Evolutionary conservation across 129 eudicot genomes (phyloP).

Genomic region (Erigeron canadensis): DNA sequence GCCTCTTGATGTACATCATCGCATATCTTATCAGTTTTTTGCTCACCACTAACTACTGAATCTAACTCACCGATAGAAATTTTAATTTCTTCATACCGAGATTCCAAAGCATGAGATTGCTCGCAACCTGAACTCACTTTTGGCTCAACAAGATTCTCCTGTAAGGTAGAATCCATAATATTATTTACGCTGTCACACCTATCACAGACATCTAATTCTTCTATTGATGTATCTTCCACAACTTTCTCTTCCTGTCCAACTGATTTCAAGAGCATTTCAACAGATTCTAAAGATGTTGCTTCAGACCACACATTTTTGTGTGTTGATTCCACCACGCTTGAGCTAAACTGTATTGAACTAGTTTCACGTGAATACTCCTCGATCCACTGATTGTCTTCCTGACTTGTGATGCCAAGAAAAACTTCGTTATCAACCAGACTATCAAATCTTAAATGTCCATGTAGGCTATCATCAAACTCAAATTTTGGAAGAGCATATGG

Average conservation of each 20-base stretch:
- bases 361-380: slow-evolving; percentile 81
- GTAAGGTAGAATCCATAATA: slow-evolving; percentile 38
- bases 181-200: slow-evolving; percentile 35
- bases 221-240: slow-evolving; percentile 42
- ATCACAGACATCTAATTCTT: slow-evolving; percentile 41
- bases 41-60: slow-evolving; percentile 36
- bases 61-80: slow-evolving; percentile 25
- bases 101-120: slow-evolving; percentile 13
- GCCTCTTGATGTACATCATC: slow-evolving; percentile 36
- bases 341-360: slow-evolving; percentile 67
- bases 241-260: slow-evolving; percentile 91
- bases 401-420: slow-evolving; percentile 87
- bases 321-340: slow-evolving; percentile 68
- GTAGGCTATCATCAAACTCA: slow-evolving; percentile 82
- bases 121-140: slow-evolving; percentile 24
- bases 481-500: slow-evolving; percentile 80
- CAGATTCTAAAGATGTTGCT: slow-evolving; percentile 98
- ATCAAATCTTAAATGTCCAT: slow-evolving; percentile 80
- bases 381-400: slow-evolving; percentile 92
- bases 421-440: slow-evolving; percentile 85
- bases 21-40: slow-evolving; percentile 21
- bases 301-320: slow-evolving; percentile 96
- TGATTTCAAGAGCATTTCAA: slow-evolving; percentile 90
- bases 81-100: slow-evolving; percentile 27
- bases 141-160: slow-evolving; percentile 14